phyloP scores from a whole-genome alignment of 192 early-diverging fungal genomes.

The Gorgonomyces haynaldii region DNA sequence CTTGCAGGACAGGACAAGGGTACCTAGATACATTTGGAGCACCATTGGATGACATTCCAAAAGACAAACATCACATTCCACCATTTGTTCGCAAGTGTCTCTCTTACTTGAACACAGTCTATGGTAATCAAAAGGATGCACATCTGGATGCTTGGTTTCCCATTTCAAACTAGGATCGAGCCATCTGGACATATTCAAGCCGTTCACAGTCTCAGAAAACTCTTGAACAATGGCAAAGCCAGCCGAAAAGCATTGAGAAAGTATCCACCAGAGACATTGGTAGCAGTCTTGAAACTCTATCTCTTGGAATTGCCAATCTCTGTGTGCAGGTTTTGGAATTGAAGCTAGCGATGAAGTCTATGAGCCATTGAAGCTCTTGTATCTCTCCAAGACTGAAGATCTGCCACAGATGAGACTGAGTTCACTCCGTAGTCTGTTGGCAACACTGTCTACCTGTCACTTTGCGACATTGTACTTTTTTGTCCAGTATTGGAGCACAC shows the following conservation, averaged over 20 bases:
- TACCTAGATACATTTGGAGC: conserved; percentile 20
- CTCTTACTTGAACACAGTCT: conserved; percentile 12
- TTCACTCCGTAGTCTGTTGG: conserved; percentile 19
- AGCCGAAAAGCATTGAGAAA: conserved; percentile 8
- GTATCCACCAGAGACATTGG: conserved; percentile 12
- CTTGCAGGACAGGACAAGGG: background rate
- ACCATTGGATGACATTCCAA: conserved; percentile 16
- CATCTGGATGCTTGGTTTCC: conserved; percentile 21
- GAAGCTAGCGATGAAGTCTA: conserved; percentile 24
- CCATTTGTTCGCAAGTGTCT: conserved; percentile 16
- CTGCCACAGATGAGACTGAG: conserved; percentile 12
- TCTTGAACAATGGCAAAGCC: conserved; percentile 12
- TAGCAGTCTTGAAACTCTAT: conserved; percentile 22
- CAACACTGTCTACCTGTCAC: conserved; percentile 17
- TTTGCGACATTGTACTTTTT: conserved; percentile 15
- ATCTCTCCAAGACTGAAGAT: conserved; percentile 28
- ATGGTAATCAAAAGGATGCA: background rate
- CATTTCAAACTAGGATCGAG: conserved; percentile 17
- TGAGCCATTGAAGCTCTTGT: conserved; percentile 35
- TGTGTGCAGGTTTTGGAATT: conserved; percentile 2
- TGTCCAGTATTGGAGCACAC: conserved; percentile 15
- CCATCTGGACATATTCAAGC: conserved; percentile 9
- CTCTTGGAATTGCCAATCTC: conserved; percentile 20
- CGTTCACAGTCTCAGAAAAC: conserved; percentile 13
- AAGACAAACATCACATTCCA: conserved; percentile 13